Evolutionary conservation across 345 rosid species (phyloP).

Genomic region (Boechera stricta): DNA sequence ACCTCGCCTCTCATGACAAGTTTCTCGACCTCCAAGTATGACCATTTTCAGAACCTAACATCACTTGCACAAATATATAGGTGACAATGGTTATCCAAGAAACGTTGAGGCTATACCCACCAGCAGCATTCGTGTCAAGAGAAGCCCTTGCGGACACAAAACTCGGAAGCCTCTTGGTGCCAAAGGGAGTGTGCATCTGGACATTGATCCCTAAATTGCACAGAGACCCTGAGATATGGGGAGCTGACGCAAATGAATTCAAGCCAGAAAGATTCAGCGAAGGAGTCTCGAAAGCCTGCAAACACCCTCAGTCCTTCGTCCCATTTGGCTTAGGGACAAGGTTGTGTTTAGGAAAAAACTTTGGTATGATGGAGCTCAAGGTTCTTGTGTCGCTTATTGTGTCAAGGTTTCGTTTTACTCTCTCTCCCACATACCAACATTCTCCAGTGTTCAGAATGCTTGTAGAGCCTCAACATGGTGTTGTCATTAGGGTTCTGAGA

Average conservation of each 20-base stretch:
- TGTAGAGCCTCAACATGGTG: constrained; percentile 76
- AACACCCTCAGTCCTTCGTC: constrained; percentile 64
- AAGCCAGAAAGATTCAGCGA: constrained; percentile 72
- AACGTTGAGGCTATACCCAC: constrained; percentile 68
- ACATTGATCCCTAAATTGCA: constrained; percentile 68
- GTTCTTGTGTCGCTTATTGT: constrained; percentile 63
- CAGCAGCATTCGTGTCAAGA: constrained; percentile 69
- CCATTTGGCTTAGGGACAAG: constrained; percentile 86
- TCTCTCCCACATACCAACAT: constrained; percentile 69
- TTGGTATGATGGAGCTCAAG: constrained; percentile 73
- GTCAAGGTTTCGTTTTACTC: constrained; percentile 64
- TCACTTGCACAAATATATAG: constrained; percentile 45
- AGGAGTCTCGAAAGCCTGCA: constrained; percentile 77
- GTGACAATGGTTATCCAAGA: constrained; percentile 71
- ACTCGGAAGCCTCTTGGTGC: constrained; percentile 60
- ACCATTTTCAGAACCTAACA: constrained; percentile 1
- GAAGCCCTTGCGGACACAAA: constrained; percentile 67
- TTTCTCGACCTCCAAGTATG: constrained; percentile 16
- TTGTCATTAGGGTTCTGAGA: constrained; percentile 45
- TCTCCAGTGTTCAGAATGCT: constrained; percentile 73
- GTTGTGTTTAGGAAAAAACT: constrained; percentile 71
- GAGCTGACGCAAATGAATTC: constrained; percentile 70
- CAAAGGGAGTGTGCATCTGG: constrained; percentile 63
- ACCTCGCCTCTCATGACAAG: neutral
- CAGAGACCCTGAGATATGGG: constrained; percentile 70